Evolutionary conservation across 352 stramenopile species (phyloP).

Genomic region (Phytophthora kernoviae): DNA sequence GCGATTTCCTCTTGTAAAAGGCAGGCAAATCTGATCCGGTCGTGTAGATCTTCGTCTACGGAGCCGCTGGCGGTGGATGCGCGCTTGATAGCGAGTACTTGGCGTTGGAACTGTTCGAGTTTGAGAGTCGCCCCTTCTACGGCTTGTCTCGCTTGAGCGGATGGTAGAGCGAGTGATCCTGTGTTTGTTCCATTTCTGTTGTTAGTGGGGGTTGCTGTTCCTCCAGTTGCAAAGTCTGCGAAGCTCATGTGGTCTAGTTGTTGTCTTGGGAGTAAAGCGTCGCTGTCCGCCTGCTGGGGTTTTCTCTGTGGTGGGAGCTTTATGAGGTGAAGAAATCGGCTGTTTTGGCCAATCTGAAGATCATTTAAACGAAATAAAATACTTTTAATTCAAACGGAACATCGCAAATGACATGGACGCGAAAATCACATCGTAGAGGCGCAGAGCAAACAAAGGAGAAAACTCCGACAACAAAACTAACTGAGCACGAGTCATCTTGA

Average conservation of each 20-base stretch:
- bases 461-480: no score
- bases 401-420: no score
- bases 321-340: no score
- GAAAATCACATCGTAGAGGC: no score
- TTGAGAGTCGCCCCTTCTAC: slow-evolving; percentile 78
- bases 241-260: no score
- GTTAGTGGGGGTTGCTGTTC: slow-evolving; percentile 7
- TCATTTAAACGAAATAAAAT: no score
- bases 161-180: slow-evolving; percentile 19
- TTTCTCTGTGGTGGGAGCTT: no score
- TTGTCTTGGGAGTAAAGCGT: no score
- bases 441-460: no score
- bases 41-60: slow-evolving; percentile 79
- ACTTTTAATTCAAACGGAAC: neutral
- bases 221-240: slow-evolving; percentile 57
- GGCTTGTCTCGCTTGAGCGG: slow-evolving; percentile 45
- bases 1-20: slow-evolving; percentile 84
- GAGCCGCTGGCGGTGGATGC: slow-evolving; percentile 28
- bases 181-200: slow-evolving; percentile 15
- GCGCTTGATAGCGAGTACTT: slow-evolving; percentile 82
- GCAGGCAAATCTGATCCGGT: slow-evolving; percentile 86
- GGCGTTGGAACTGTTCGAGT: slow-evolving; percentile 84
- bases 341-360: no score
- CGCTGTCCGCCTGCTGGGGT: no score
- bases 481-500: slow-evolving; percentile 56